A percentile compares a stretch with the other conserved stretches of the same genome.
phyloP scores from a whole-genome alignment of 352 stramenopile genomes.

The Phytophthora pisi region DNA sequence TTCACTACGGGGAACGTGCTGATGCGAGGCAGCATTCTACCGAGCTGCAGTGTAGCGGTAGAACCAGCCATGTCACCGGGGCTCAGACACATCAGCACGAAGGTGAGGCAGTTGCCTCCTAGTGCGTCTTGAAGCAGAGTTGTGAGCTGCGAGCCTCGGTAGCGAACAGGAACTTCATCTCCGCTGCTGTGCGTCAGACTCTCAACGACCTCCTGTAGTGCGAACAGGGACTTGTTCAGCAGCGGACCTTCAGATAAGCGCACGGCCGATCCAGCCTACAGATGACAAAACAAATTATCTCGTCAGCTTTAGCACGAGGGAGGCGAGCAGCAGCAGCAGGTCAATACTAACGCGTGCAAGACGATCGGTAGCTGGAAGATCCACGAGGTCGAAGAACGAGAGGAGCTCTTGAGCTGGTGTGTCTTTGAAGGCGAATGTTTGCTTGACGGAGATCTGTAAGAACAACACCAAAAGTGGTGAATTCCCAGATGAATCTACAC shows the following conservation, averaged over 20 bases:
- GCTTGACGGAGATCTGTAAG: slow-evolving; percentile 46
- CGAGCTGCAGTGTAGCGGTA: slow-evolving; percentile 47
- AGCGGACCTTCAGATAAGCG: slow-evolving; percentile 58
- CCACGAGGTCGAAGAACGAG: slow-evolving; percentile 52
- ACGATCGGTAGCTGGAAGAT: slow-evolving; percentile 54
- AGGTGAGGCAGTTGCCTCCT: slow-evolving; percentile 57
- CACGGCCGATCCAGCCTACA: slow-evolving; percentile 34
- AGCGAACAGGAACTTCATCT: slow-evolving; percentile 17
- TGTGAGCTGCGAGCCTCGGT: slow-evolving; percentile 41
- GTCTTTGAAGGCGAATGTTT: slow-evolving; percentile 46
- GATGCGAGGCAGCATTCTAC: slow-evolving; percentile 31
- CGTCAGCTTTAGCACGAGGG: too few species aligned
- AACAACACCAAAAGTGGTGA: slow-evolving; percentile 1
- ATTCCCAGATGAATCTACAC: neutral
- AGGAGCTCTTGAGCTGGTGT: slow-evolving; percentile 42
- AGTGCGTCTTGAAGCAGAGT: slow-evolving; percentile 53
- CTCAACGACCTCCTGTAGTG: slow-evolving; percentile 47
- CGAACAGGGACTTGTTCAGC: slow-evolving; percentile 62
- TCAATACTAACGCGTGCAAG: slow-evolving; percentile 38
- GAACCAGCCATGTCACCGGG: slow-evolving; percentile 47
- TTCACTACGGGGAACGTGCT: slow-evolving; percentile 63
- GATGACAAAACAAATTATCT: neutral
- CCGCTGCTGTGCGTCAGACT: slow-evolving; percentile 10
- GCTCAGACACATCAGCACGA: slow-evolving; percentile 49
- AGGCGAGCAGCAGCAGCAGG: neutral